Percentiles rank a stretch among this genome's conserved stretches.
phyloP scores from a whole-genome alignment of 148 eudicot species.

The Rhododendron ovatum region DNA sequence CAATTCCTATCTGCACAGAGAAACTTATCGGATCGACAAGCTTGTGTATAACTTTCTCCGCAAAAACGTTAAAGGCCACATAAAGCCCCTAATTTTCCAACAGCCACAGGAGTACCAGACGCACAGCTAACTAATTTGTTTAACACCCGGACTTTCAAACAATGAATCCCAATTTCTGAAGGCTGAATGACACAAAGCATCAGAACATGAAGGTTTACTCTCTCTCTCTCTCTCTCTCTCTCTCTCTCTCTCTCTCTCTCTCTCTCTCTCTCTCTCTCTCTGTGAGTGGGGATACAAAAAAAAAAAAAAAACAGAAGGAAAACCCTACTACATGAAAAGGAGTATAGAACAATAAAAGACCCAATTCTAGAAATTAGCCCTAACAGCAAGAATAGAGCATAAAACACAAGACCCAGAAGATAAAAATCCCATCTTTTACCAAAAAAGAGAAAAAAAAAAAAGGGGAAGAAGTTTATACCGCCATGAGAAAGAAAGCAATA shows the following conservation, averaged over 20 bases:
- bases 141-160: not conserved
- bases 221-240: constrained; percentile 1
- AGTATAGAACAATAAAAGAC: not conserved
- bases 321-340: not conserved
- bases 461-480: constrained; percentile 30
- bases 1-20: not conserved
- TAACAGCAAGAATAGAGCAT: not conserved
- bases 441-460: not conserved
- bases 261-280: too few species aligned
- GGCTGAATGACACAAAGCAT: not conserved
- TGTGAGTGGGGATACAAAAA: not conserved
- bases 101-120: not conserved
- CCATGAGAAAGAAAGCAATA: constrained; percentile 41
- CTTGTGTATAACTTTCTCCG: not conserved
- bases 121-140: not conserved
- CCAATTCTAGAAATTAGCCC: not conserved
- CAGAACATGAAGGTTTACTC: not conserved
- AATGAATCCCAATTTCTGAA: not conserved
- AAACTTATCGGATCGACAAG: not conserved
- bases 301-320: not conserved
- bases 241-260: not conserved
- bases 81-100: not conserved
- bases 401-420: constrained; percentile 2
- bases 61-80: not conserved
- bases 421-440: constrained; percentile 13